These are phyloP conservation scores for Durio zibethinus DNA, from an alignment of 345 rosid species.

Conservation along the genomic window DNA sequence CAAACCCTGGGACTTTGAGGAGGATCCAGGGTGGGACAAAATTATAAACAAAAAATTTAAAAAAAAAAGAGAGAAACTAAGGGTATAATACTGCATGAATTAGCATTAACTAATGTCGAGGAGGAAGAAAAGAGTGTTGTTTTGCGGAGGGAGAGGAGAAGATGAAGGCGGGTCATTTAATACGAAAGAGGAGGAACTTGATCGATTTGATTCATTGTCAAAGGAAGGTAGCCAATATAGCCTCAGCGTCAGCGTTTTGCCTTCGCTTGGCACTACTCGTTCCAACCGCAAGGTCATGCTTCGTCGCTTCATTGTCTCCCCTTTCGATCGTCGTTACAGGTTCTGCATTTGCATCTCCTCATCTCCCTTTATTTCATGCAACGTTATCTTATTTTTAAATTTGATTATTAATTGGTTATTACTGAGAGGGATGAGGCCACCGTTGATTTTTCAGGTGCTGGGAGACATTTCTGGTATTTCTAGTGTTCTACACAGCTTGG, in stretches of 20 bases:
- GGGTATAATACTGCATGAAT: not conserved
- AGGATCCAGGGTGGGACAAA: not conserved
- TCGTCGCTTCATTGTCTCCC: conserved; percentile 57
- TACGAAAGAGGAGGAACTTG: not conserved
- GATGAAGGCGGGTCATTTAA: not conserved
- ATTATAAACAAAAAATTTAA: too few species aligned
- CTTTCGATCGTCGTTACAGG: conserved; percentile 71
- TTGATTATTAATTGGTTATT: not conserved
- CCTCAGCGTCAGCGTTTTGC: conserved; percentile 52
- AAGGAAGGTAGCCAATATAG: conserved; percentile 59
- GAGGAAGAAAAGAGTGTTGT: not conserved
- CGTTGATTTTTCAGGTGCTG: conserved; percentile 45
- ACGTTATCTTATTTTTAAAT: not conserved
- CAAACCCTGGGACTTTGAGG: not conserved
- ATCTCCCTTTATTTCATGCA: not conserved
- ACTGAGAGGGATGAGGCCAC: not conserved
- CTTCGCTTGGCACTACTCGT: conserved; percentile 65
- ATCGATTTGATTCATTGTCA: conserved; percentile 3
- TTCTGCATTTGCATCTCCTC: not conserved
- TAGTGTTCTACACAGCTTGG: conserved; percentile 90
- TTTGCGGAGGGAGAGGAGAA: not conserved
- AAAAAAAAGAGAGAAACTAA: not conserved
- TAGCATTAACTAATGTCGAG: not conserved
- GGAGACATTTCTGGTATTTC: conserved; percentile 63
- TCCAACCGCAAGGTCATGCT: conserved; percentile 37